phyloP scores from a whole-genome alignment of 1,284 basidiomycete genomes.

The Xanthoconium separans region DNA sequence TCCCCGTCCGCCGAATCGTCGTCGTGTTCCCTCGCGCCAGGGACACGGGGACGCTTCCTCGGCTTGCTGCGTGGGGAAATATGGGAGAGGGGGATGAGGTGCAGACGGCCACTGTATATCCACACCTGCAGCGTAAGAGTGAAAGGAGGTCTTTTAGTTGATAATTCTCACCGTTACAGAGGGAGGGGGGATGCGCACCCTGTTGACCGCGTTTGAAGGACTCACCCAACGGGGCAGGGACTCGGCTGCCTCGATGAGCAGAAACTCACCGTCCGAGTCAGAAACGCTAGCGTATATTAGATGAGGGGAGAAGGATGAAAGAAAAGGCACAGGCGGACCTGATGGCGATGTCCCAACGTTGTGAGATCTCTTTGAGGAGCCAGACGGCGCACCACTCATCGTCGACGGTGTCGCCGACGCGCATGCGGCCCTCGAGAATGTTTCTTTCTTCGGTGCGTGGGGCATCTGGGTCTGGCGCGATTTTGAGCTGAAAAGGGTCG shows the following conservation, averaged over 20 bases:
- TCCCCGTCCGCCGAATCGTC: conserved; percentile 50
- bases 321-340: conserved; percentile 44
- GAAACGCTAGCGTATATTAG: conserved; percentile 50
- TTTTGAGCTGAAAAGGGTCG: conserved; percentile 82
- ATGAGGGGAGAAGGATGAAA: conserved; percentile 8
- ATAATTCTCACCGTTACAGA: conserved; percentile 32
- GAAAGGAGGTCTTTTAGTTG: conserved; percentile 29
- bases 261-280: conserved; percentile 94
- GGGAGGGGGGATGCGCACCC: conserved; percentile 57
- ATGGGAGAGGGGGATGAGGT: conserved; percentile 81
- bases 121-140: conserved; percentile 65
- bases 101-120: conserved; percentile 81
- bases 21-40: conserved; percentile 44
- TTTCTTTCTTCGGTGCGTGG: conserved; percentile 38
- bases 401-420: conserved; percentile 91
- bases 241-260: conserved; percentile 96
- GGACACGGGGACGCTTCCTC: conserved; percentile 45
- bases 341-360: conserved; percentile 74
- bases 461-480: conserved; percentile 47
- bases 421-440: conserved; percentile 74
- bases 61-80: conserved; percentile 63
- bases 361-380: conserved; percentile 76
- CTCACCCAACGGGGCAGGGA: conserved; percentile 88
- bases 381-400: conserved; percentile 96
- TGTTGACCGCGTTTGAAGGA: conserved; percentile 87